Evolutionary conservation across 331 rosid genomes (phyloP).

Genomic region (Prunus yedoensis): DNA sequence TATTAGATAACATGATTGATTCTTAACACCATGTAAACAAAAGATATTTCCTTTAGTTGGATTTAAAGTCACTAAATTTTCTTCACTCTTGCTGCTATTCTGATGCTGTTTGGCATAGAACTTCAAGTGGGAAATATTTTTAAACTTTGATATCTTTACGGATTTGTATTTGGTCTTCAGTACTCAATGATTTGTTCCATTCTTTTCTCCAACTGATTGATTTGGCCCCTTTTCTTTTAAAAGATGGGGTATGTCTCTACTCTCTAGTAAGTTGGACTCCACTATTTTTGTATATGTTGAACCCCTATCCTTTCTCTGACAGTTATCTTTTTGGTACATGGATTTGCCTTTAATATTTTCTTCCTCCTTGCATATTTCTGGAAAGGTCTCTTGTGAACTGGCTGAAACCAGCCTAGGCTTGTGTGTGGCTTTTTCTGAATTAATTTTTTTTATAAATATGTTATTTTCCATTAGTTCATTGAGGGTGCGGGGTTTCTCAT

Average conservation of each 20-base stretch:
- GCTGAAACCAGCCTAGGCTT: not conserved
- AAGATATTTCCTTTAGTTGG: not conserved
- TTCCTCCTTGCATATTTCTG: not conserved
- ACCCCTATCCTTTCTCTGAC: not conserved
- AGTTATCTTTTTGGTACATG: not conserved
- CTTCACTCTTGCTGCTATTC: not conserved
- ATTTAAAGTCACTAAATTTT: not conserved
- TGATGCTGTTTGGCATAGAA: not conserved
- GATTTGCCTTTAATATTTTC: not conserved
- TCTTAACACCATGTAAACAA: not conserved
- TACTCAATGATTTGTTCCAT: not conserved
- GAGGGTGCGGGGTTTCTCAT: not conserved
- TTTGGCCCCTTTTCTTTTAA: not conserved
- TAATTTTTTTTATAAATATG: not conserved
- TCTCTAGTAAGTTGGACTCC: not conserved
- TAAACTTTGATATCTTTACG: not conserved
- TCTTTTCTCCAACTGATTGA: slow-evolving; percentile 4
- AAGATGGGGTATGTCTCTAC: not conserved
- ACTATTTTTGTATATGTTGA: not conserved
- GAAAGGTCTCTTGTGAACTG: not conserved
- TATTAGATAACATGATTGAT: not conserved
- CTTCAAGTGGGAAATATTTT: not conserved
- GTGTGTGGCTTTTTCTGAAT: not conserved
- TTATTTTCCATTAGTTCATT: not conserved
- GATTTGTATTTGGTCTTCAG: not conserved